These are phyloP conservation scores for Galeopsis tetrahit DNA, from an alignment of 257 asterid genomes.

Conservation along the genomic window DNA sequence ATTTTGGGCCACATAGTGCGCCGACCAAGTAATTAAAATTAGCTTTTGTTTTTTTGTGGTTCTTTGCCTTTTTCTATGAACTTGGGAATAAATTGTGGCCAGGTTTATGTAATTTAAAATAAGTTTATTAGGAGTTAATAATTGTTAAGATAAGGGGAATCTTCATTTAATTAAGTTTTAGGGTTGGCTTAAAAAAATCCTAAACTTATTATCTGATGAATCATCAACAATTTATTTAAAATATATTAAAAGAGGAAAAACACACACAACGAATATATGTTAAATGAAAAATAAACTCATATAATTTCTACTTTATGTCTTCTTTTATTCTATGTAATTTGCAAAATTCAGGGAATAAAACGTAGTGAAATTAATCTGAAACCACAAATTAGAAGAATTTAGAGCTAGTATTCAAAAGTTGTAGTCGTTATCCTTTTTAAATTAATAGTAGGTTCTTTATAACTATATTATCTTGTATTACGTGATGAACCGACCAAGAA, in stretches of 20 bases:
- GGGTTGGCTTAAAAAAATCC: conserved; percentile 28
- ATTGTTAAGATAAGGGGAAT: conserved; percentile 40
- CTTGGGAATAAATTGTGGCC: conserved; percentile 33
- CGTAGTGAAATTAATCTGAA: not conserved
- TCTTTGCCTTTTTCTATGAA: conserved; percentile 19
- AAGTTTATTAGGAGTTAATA: conserved; percentile 33
- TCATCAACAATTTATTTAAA: not conserved
- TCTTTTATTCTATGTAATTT: too few relatives aligned
- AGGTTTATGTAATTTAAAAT: conserved; percentile 23
- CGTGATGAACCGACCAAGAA: not conserved
- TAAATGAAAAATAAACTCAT: too few relatives aligned
- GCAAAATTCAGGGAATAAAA: not conserved
- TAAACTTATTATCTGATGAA: not conserved
- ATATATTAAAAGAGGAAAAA: too few relatives aligned
- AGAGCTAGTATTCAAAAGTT: not conserved
- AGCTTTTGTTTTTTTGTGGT: conserved; percentile 15
- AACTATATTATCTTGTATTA: conserved; percentile 5
- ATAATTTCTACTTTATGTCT: not conserved
- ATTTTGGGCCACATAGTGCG: conserved; percentile 44
- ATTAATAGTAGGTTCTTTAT: not conserved
- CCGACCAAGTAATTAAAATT: conserved; percentile 35
- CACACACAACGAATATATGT: too few relatives aligned
- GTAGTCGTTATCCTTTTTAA: not conserved
- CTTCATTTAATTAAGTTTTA: conserved; percentile 39
- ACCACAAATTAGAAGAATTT: not conserved